phyloP scores from a whole-genome alignment of 495 filamentous ascomycete genomes.

The Talaromyces wortmannii region DNA sequence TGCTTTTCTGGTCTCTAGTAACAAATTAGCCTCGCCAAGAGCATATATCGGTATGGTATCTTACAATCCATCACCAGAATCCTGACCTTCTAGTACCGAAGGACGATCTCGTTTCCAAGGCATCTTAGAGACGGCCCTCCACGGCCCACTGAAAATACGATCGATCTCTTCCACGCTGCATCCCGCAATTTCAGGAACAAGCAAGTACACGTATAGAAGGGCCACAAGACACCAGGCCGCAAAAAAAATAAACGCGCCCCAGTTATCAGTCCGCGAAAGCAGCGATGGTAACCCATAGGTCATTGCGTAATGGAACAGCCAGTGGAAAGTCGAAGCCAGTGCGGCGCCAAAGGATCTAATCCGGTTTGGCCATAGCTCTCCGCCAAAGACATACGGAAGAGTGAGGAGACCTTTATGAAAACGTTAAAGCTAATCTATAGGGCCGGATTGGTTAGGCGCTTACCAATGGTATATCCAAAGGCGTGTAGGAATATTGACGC shows the following conservation, averaged over 20 bases:
- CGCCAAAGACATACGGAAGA: constrained; percentile 13
- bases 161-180: constrained; percentile 11
- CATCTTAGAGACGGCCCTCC: not conserved
- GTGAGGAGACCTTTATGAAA: constrained; percentile 2
- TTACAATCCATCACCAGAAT: no score
- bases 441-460: not conserved
- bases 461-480: constrained; percentile 10
- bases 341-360: constrained; percentile 13
- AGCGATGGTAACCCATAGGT: constrained; percentile 7
- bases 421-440: not conserved
- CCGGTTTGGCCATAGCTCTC: constrained; percentile 13
- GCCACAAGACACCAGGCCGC: constrained; percentile 5
- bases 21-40: no score
- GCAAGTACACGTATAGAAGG: constrained; percentile 29
- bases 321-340: constrained; percentile 12
- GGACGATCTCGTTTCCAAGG: no score
- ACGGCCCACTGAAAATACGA: constrained; percentile 3
- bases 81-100: no score
- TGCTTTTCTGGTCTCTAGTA: no score
- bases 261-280: constrained; percentile 5
- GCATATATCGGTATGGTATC: no score
- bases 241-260: constrained; percentile 16
- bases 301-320: constrained; percentile 12
- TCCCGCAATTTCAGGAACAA: constrained; percentile 15
- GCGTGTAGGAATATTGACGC: constrained; percentile 12